Conservation (phyloP, 2,329 filamentous ascomycete species). For the Penicillium hesseltinei region DNA sequence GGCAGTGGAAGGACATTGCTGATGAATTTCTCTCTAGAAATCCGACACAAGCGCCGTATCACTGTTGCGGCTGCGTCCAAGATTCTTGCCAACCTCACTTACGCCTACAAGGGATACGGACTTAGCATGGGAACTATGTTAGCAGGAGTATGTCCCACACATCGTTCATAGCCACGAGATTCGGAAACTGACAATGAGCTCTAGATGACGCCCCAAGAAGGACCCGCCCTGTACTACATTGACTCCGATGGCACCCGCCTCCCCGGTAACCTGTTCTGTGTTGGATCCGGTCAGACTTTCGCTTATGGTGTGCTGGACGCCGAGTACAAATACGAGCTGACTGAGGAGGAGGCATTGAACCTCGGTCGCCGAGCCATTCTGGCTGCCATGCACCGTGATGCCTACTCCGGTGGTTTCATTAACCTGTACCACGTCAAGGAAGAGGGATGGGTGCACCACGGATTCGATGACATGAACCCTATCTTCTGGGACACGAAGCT, state of each 20-base stretch:
- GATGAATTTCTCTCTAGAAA: constrained; percentile 52
- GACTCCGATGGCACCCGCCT: constrained; percentile 94
- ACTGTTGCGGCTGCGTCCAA: constrained; percentile 95
- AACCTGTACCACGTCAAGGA: constrained; percentile 99
- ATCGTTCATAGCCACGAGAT: neutral
- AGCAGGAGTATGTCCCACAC: constrained; percentile 86
- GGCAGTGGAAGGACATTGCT: neutral
- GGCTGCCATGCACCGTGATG: constrained; percentile 93
- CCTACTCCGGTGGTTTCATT: constrained; percentile 98
- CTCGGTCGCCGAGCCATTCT: constrained; percentile 89
- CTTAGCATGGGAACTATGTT: constrained; percentile 99
- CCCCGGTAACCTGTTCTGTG: constrained; percentile 93
- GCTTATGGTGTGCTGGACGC: constrained; percentile 97
- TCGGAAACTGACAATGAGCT: constrained; percentile 1
- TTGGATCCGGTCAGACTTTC: constrained; percentile 97
- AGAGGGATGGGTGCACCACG: constrained; percentile 97
- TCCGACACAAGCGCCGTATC: constrained; percentile 98
- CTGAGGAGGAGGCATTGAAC: constrained; percentile 83
- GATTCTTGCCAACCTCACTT: constrained; percentile 97
- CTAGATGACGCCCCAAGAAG: constrained; percentile 69
- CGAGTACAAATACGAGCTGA: constrained; percentile 87
- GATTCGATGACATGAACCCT: constrained; percentile 96
- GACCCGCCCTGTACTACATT: constrained; percentile 97
- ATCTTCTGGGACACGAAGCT: constrained; percentile 99
- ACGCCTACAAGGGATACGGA: constrained; percentile 98